Percentiles rank a stretch among this genome's conserved stretches.
phyloP scores from a whole-genome alignment of 164 flowering plant genomes.

The Umbellularia californica region DNA sequence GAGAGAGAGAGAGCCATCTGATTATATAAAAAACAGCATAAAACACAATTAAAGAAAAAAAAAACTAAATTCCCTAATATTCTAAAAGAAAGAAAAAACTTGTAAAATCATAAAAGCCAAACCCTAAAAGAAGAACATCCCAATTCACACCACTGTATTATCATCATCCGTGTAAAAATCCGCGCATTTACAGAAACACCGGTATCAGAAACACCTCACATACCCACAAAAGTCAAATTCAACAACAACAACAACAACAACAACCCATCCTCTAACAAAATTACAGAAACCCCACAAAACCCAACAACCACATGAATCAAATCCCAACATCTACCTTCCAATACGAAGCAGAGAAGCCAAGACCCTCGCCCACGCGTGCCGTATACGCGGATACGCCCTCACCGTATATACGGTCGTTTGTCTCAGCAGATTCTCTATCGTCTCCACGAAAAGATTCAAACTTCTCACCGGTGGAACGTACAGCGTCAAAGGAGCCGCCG shows the following conservation, averaged over 20 bases:
- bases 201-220: background rate
- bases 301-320: background rate
- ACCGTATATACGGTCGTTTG: slow-evolving; percentile 32
- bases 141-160: no score
- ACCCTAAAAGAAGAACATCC: no score
- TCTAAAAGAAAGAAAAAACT: no score
- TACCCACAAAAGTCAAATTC: background rate
- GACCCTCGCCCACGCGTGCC: slow-evolving; percentile 44
- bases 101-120: no score
- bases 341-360: slow-evolving; percentile 34
- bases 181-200: no score
- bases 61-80: no score
- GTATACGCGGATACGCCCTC: slow-evolving; percentile 50
- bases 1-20: no score
- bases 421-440: slow-evolving; percentile 47
- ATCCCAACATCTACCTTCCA: slow-evolving; percentile 26
- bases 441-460: slow-evolving; percentile 67
- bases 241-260: background rate
- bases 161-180: no score
- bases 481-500: slow-evolving; percentile 65
- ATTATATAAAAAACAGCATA: no score
- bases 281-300: background rate
- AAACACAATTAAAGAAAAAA: no score
- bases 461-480: slow-evolving; percentile 75
- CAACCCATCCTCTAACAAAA: background rate